Base-by-base conservation (phyloP, 306 rosid genomes). In the Trichosanthes cucumerina region DNA sequence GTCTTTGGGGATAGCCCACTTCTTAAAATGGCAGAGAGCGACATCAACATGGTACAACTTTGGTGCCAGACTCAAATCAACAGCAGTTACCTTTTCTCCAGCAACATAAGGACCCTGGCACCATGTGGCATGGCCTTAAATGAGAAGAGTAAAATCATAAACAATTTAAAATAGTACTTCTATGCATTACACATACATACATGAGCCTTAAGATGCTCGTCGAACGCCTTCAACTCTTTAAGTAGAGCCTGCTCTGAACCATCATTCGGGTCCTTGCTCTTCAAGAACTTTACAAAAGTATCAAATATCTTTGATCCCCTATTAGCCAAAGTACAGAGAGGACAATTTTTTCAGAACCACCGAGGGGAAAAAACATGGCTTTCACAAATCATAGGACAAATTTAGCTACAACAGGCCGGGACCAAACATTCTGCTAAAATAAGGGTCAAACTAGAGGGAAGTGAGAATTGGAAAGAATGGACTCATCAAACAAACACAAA, bases 51-150 rank as follows among this genome's bases (percentile, higher is more conserved):
- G 99, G 89, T 83, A 86, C 50, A 96, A 83, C 81, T 95, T 96
- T 74, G 99, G 98, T 58, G 93, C 99, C 89, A 96, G 83, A 80
- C 93, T 87, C 82, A 95, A 82, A 84, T 96, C 99, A 52, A 84
- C 97, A 50, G 96, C 96, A 62, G 90, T 87, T 80, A 92, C 56
- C 79, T 91, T 96, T 84, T 86, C 91, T 60, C 99, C 98, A 59
- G 96, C 92, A 86, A 92, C 79, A 87, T 84, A 91, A 1, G 98
- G 97, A 78, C 99, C 97, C 97, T 95, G 85, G 69, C 83, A 62
- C 47, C 33, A 72, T 16, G 68, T 75, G 84, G 81, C 84, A 60
- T 21, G 59, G 85, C 57, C 21, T 39, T 54, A 52, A 2, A 23
- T 49, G 69, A 56, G 19, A 64, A 21, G 57, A 53, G 43, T 18